Evolutionary conservation across 768 basidiomycete genomes (phyloP).

Genomic region (Russula sp.): DNA sequence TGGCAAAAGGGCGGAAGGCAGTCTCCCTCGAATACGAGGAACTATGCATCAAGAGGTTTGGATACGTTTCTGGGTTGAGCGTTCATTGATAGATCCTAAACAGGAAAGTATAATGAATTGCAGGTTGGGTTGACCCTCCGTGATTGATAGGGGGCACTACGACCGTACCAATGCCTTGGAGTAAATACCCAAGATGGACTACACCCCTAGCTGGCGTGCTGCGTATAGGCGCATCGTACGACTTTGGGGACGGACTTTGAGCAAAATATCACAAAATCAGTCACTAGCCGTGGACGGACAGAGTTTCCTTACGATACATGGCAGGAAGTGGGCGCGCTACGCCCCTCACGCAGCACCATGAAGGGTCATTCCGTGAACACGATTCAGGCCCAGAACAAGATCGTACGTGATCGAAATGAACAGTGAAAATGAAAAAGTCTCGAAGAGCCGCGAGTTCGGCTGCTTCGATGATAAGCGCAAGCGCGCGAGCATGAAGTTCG

Average conservation of each 20-base stretch:
- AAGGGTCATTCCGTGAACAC: background rate
- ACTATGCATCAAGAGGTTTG: conserved; percentile 1
- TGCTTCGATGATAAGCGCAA: background rate
- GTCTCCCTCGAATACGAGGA: background rate
- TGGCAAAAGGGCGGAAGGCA: background rate
- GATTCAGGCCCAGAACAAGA: background rate
- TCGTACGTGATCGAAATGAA: background rate
- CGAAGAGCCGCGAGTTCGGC: background rate
- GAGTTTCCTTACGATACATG: background rate
- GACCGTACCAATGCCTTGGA: too few species aligned
- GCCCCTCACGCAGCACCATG: background rate
- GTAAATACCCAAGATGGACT: background rate
- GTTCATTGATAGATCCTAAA: background rate
- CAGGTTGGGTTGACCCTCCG: background rate
- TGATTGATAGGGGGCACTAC: background rate
- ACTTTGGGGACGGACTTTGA: conserved; percentile 1
- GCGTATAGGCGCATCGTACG: background rate
- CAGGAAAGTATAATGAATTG: background rate
- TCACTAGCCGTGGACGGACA: background rate
- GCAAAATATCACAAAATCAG: background rate
- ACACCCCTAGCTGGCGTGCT: background rate
- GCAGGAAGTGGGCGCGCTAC: background rate
- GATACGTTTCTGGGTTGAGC: background rate
- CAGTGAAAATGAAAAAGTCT: background rate
- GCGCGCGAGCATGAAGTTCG: background rate